Conservation (phyloP, 768 basidiomycete genomes). For the Collybia nuda region DNA sequence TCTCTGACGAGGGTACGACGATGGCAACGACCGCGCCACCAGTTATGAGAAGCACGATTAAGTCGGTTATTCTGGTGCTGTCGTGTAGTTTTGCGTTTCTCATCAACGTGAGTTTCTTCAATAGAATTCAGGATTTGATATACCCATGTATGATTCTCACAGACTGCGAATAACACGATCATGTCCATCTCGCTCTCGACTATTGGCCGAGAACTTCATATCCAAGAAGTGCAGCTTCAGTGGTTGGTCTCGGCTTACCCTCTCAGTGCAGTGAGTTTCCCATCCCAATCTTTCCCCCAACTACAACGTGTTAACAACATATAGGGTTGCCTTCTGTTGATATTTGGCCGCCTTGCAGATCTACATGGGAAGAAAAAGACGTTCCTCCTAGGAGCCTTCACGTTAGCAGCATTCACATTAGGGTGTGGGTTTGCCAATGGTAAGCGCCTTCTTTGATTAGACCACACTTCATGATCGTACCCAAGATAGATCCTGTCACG, state of each 20-base stretch:
- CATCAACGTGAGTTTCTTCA: constrained; percentile 18
- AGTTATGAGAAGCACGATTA: constrained; percentile 15
- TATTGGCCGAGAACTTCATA: constrained; percentile 46
- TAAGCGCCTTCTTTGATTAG: constrained; percentile 13
- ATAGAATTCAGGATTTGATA: not conserved
- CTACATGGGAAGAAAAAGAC: constrained; percentile 70
- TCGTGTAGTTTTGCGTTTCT: constrained; percentile 26
- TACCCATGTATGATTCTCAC: too few species aligned
- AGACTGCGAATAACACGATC: constrained; percentile 44
- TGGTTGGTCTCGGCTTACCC: constrained; percentile 72
- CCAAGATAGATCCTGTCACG: constrained; percentile 49
- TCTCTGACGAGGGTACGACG: too few species aligned
- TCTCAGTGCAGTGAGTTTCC: constrained; percentile 51
- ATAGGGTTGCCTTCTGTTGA: constrained; percentile 75
- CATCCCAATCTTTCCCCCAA: not conserved
- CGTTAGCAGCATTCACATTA: constrained; percentile 57
- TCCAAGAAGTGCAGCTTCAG: constrained; percentile 53
- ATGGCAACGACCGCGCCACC: too few species aligned
- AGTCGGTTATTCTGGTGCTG: constrained; percentile 18
- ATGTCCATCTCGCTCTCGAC: constrained; percentile 51
- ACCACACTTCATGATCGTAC: not conserved
- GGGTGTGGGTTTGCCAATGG: constrained; percentile 63
- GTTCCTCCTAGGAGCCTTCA: constrained; percentile 59
- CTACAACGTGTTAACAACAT: not conserved
- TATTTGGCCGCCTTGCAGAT: constrained; percentile 78